Evolutionary conservation across 139 green algal species (phyloP), one percentile per base, ranked within the genome.

Genomic region (Chlorella sp.): DNA sequence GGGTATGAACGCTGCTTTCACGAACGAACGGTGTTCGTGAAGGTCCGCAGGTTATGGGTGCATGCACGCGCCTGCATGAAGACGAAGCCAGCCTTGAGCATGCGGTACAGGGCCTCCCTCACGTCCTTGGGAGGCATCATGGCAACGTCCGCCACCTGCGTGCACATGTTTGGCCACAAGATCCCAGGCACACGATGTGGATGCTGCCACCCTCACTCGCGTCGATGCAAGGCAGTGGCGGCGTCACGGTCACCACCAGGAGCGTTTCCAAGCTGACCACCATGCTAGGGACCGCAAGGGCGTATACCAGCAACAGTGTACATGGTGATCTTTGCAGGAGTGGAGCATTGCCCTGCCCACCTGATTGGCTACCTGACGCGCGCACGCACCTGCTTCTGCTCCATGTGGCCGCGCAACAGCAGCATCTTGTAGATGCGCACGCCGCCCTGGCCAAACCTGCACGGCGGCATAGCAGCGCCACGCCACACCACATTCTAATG

Each of bases 401-500:
- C 93, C 83, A 97, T 70, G 80, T 95, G 84, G 0, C 81, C 79
- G 2, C 70, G 63, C 5, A 81, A 2, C 22, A 87, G 60, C 67
- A 97, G 80, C 72, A 94, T 74, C 1, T 88, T 75, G 74, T 92
- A 96, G 20, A 97, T 78, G 10, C 93, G 89, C 77, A 92, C 74
- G 4, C 80, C 93, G 20, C 63, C 65, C 2, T 51, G 20, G 10
- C 88, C 91, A 84, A 91, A 93, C 69, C 67, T 76, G 65, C 23
- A 24, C 67, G 36, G 60, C 26, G 34, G n/a, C n/a, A n/a, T n/a
- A n/a, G n/a, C n/a, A n/a, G n/a, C n/a, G n/a, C n/a, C n/a, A n/a
- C n/a, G n/a, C n/a, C n/a, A n/a, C n/a, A n/a, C n/a, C n/a, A n/a
- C n/a, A n/a, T n/a, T n/a, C n/a, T n/a, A n/a, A n/a, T n/a, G n/a